A percentile compares a stretch with the other conserved stretches of the same genome.
phyloP scores from a whole-genome alignment of 768 basidiomycete species.

The Leccinellum luteum region DNA sequence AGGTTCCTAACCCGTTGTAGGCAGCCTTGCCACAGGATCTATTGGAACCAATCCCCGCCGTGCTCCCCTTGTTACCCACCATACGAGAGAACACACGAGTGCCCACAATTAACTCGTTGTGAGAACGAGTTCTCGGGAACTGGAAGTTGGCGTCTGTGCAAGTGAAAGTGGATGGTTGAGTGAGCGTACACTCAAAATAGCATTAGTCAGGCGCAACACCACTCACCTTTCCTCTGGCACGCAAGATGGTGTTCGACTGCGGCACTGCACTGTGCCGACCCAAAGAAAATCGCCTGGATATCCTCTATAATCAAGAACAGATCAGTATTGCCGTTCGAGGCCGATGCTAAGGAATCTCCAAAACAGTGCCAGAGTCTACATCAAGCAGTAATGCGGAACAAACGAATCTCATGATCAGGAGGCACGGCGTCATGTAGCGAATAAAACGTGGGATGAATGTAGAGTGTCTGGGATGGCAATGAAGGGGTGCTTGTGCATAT shows the following conservation, averaged over 20 bases:
- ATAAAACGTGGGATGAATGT: slow-evolving; percentile 94
- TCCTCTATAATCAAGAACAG: slow-evolving; percentile 86
- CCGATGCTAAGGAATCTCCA: slow-evolving; percentile 92
- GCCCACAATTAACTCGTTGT: slow-evolving; percentile 70
- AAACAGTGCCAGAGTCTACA: slow-evolving; percentile 34
- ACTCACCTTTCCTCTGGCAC: slow-evolving; percentile 80
- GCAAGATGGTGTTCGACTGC: slow-evolving; percentile 80
- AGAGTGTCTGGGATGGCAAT: slow-evolving; percentile 86
- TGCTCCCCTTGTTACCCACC: no score
- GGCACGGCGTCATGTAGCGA: slow-evolving; percentile 95
- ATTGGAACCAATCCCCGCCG: no score
- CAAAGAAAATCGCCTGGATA: slow-evolving; percentile 48
- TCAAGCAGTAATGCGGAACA: background rate
- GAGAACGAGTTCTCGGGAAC: slow-evolving; percentile 90
- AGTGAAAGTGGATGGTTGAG: background rate
- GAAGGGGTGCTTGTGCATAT: slow-evolving; percentile 92
- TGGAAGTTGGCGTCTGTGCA: slow-evolving; percentile 78
- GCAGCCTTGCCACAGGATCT: no score
- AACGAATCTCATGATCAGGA: slow-evolving; percentile 58
- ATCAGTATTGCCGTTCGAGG: slow-evolving; percentile 79
- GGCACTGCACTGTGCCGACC: slow-evolving; percentile 91
- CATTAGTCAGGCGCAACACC: background rate
- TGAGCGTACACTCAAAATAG: background rate
- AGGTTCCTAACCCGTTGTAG: no score
- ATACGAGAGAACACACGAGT: background rate